phyloP scores from a whole-genome alignment of 495 filamentous ascomycete species.

The Pyronema domesticum region DNA sequence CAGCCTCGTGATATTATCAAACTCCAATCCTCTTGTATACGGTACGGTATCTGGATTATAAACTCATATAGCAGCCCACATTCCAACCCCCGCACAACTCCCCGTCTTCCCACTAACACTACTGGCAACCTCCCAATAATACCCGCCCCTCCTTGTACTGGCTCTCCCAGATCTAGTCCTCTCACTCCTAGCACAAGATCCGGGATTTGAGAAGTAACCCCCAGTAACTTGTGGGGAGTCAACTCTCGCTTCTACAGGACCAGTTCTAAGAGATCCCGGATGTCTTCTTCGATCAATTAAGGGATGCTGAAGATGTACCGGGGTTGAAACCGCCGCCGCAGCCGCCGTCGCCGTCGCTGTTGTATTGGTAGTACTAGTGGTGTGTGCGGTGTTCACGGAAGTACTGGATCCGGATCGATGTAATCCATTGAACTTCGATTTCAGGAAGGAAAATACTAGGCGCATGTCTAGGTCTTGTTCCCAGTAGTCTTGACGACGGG shows the following conservation, averaged over 20 bases:
- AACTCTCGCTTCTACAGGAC: not conserved
- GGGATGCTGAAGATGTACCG: constrained; percentile 22
- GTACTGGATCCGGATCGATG: constrained; percentile 1
- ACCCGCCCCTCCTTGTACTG: constrained; percentile 10
- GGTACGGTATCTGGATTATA: too few species aligned
- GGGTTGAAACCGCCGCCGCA: too few species aligned
- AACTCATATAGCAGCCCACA: constrained; percentile 34
- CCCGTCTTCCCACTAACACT: constrained; percentile 38
- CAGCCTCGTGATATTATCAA: too few species aligned
- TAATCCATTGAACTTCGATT: constrained; percentile 38
- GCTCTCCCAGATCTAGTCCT: constrained; percentile 28
- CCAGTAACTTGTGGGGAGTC: constrained; percentile 15
- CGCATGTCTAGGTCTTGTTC: constrained; percentile 49
- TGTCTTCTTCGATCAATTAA: constrained; percentile 30
- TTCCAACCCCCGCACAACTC: constrained; percentile 31
- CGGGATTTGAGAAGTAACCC: constrained; percentile 6
- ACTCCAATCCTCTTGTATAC: too few species aligned
- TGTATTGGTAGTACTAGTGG: constrained; percentile 13
- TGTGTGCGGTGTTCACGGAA: constrained; percentile 21
- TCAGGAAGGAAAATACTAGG: constrained; percentile 51
- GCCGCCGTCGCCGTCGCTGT: too few species aligned
- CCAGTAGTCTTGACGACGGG: constrained; percentile 41
- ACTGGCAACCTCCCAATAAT: constrained; percentile 52
- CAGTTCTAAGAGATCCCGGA: not conserved
- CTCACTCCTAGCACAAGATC: constrained; percentile 24